These are phyloP conservation scores for Oemleria cerasiformis DNA, from an alignment of 306 rosid species.

Conservation along the genomic window DNA sequence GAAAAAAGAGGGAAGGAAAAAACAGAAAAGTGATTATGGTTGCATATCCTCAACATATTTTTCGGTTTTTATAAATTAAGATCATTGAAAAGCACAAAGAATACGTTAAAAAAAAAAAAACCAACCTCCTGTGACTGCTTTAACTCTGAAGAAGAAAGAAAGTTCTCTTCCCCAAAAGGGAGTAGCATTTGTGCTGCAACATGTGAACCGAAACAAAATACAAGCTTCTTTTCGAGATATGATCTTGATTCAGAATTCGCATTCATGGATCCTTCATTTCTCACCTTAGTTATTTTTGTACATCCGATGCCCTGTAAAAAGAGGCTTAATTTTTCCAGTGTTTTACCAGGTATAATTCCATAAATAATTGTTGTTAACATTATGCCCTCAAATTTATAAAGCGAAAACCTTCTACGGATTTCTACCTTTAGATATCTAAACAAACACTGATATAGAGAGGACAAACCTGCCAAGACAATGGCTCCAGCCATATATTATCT, in stretches of 20 bases:
- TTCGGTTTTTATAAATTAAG: conserved; percentile 20
- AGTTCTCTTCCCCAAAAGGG: conserved; percentile 95
- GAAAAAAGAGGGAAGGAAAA: conserved; percentile 4
- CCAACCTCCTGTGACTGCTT: conserved; percentile 92
- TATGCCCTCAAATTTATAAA: neutral
- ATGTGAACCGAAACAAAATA: conserved; percentile 93
- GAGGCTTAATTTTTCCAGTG: conserved; percentile 22
- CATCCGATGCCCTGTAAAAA: conserved; percentile 87
- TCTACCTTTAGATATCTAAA: neutral
- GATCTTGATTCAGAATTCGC: conserved; percentile 89
- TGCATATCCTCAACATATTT: conserved; percentile 10
- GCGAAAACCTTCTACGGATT: no score
- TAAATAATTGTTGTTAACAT: neutral
- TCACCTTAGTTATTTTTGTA: conserved; percentile 78
- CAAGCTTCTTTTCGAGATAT: conserved; percentile 90
- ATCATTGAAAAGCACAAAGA: conserved; percentile 21
- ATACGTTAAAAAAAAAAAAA: conserved; percentile 13
- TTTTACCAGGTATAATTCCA: conserved; percentile 13
- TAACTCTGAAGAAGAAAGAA: conserved; percentile 74
- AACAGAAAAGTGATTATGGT: neutral
- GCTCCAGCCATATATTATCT: conserved; percentile 94
- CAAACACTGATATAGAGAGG: conserved; percentile 16
- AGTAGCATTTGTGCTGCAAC: conserved; percentile 86
- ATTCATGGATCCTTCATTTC: conserved; percentile 59
- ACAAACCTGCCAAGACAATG: conserved; percentile 94